A percentile compares a stretch with the other conserved stretches of the same genome.
These are phyloP conservation scores for Lactarius hatsudake DNA, from an alignment of 768 basidiomycete species.

Conservation along the genomic window DNA sequence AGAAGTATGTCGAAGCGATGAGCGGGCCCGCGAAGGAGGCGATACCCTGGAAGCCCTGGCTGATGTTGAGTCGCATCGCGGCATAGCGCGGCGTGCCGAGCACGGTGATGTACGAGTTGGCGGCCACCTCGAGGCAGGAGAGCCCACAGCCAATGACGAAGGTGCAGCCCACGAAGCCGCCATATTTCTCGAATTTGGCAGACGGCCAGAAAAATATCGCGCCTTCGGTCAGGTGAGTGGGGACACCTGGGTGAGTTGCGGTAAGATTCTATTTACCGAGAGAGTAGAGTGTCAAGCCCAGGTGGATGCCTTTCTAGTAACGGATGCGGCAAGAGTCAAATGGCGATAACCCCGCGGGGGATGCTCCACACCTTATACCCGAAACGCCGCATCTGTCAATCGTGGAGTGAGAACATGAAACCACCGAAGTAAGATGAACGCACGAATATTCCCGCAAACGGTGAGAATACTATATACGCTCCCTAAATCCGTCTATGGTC, in stretches of 20 bases:
- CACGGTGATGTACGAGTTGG: conserved; percentile 78
- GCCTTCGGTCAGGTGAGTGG: conserved; percentile 37
- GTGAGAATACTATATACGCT: conserved; percentile 60
- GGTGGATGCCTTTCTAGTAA: conserved; percentile 54
- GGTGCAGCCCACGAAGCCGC: conserved; percentile 72
- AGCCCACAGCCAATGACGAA: conserved; percentile 71
- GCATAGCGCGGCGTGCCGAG: conserved; percentile 67
- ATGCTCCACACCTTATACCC: conserved; percentile 54
- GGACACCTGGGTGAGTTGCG: conserved; percentile 30
- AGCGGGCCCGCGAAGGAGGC: conserved; percentile 72
- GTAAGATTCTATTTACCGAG: conserved; percentile 39
- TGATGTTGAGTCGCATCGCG: conserved; percentile 73
- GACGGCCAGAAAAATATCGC: conserved; percentile 81
- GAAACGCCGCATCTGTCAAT: conserved; percentile 50
- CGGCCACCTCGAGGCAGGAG: conserved; percentile 64
- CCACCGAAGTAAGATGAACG: conserved; percentile 31
- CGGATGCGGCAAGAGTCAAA: not conserved
- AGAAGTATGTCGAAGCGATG: conserved; percentile 75
- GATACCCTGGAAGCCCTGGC: conserved; percentile 76
- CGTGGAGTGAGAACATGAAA: not conserved
- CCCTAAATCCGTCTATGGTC: conserved; percentile 38
- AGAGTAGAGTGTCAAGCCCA: conserved; percentile 58
- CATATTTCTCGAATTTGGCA: conserved; percentile 62
- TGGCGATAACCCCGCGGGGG: not conserved
- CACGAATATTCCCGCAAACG: conserved; percentile 56